Evolutionary conservation across 148 eudicot genomes (phyloP).

Genomic region (Cornus controversa): DNA sequence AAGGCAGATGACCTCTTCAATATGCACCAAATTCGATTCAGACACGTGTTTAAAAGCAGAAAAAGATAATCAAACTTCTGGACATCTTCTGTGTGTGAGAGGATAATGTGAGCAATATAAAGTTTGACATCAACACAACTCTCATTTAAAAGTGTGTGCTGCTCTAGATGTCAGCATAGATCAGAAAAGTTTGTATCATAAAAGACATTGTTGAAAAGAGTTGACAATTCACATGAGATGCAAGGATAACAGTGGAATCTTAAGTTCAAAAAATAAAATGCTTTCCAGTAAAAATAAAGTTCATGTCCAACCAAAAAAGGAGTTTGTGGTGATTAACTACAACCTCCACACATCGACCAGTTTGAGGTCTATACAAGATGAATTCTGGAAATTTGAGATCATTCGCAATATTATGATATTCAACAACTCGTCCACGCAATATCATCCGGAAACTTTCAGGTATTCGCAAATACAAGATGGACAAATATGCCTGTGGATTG

Average conservation of each 20-base stretch:
- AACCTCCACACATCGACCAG: slow-evolving; percentile 70
- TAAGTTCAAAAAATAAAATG: neutral
- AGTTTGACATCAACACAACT: neutral
- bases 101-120: neutral
- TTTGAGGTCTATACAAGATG: slow-evolving; percentile 83
- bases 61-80: neutral
- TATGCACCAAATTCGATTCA: neutral
- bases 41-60: neutral
- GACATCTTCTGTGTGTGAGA: neutral
- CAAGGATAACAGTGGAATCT: neutral
- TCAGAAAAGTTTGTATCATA: neutral
- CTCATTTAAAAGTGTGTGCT: neutral
- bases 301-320: neutral
- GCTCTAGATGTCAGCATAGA: neutral
- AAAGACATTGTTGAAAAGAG: neutral
- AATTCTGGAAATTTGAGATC: slow-evolving; percentile 81
- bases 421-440: slow-evolving; percentile 72
- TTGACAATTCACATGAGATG: neutral
- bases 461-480: slow-evolving; percentile 74
- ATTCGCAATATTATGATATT: slow-evolving; percentile 63
- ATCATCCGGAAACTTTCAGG: slow-evolving; percentile 63
- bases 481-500: slow-evolving; percentile 67
- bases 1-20: neutral
- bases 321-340: slow-evolving; percentile 11
- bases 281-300: neutral